These are phyloP conservation scores for Lactarius quietus DNA, from an alignment of 768 basidiomycete genomes.

Conservation along the genomic window DNA sequence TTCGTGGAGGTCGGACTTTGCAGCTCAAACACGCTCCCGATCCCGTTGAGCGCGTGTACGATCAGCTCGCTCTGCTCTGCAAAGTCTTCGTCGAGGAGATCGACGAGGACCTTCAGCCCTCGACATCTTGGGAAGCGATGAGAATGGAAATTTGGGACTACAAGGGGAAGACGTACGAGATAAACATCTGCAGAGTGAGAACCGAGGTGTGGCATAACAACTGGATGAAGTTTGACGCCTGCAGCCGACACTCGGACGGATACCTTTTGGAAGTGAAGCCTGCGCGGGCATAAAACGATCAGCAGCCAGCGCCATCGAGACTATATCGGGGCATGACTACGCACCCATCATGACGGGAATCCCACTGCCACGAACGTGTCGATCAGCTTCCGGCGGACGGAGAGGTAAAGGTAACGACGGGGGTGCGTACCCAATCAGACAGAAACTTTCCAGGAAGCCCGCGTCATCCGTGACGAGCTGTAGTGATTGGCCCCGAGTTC, in stretches of 20 bases:
- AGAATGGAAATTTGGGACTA: not conserved
- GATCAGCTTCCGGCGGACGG: constrained; percentile 2
- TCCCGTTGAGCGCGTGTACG: constrained; percentile 90
- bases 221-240: constrained; percentile 93
- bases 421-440: constrained; percentile 69
- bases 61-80: constrained; percentile 87
- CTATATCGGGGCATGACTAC: constrained; percentile 27
- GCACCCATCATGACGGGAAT: constrained; percentile 93
- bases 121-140: constrained; percentile 54
- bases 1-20: constrained; percentile 89
- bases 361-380: constrained; percentile 47
- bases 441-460: constrained; percentile 90
- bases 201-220: constrained; percentile 90
- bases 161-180: constrained; percentile 63
- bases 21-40: constrained; percentile 92
- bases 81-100: constrained; percentile 96
- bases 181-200: constrained; percentile 97
- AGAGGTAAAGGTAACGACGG: not conserved
- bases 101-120: constrained; percentile 90
- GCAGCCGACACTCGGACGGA: constrained; percentile 87
- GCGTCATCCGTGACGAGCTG: constrained; percentile 61
- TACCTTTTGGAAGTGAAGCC: constrained; percentile 95
- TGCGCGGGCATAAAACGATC: constrained; percentile 33
- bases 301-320: constrained; percentile 7
- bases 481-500: not conserved